Evolutionary conservation across 2,329 filamentous ascomycete species (phyloP).

Genomic region (Rhynchosporium secalis): DNA sequence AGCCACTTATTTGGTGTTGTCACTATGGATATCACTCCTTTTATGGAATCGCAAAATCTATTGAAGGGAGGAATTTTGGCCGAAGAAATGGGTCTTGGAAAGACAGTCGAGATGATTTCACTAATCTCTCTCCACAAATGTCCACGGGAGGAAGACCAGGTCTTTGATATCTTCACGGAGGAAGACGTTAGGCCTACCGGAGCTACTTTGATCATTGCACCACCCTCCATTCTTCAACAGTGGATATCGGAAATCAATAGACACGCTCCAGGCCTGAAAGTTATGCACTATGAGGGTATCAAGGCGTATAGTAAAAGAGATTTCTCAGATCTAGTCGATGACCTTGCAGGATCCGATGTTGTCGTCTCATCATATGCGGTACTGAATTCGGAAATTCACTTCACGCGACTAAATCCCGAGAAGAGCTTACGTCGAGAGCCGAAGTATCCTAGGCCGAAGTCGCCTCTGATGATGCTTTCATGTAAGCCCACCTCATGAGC

Average conservation of each 20-base stretch:
- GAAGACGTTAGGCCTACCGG: constrained; percentile 49
- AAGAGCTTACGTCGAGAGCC: constrained; percentile 63
- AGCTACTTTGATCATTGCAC: constrained; percentile 63
- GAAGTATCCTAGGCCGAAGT: constrained; percentile 65
- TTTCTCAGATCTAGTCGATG: constrained; percentile 43
- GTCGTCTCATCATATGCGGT: constrained; percentile 68
- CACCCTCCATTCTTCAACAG: constrained; percentile 56
- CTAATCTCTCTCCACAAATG: constrained; percentile 66
- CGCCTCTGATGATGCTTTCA: constrained; percentile 72
- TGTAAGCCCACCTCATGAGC: constrained; percentile 47
- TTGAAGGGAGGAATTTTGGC: constrained; percentile 56
- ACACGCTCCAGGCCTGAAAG: constrained; percentile 58
- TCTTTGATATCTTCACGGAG: constrained; percentile 45
- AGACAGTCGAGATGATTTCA: constrained; percentile 74
- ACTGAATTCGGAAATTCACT: constrained; percentile 79
- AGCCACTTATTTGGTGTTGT: constrained; percentile 65
- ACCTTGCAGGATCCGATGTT: constrained; percentile 55
- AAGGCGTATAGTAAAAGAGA: constrained; percentile 38
- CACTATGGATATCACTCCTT: constrained; percentile 50
- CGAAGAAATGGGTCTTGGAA: constrained; percentile 83
- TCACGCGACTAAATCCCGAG: constrained; percentile 67
- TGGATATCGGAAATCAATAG: constrained; percentile 61
- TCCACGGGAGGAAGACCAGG: constrained; percentile 15
- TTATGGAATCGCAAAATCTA: constrained; percentile 45
- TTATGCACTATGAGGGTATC: constrained; percentile 57